Base-by-base conservation (phyloP, 441 rosid genomes). In the Mallotus japonicus region DNA sequence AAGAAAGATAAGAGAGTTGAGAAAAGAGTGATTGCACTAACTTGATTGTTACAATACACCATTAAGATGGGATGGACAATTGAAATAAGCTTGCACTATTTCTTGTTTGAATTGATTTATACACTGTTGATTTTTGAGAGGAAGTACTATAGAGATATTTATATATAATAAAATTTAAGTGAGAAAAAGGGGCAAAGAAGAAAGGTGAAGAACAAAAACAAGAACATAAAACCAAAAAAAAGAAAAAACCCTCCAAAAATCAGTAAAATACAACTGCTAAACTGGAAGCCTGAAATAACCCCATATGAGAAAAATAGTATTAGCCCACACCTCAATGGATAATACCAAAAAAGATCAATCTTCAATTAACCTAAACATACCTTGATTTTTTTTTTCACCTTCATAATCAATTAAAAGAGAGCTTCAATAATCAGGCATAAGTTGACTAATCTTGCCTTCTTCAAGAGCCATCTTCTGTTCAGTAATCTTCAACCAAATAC, bases 401-500 rank as follows among this genome's bases (percentile, higher is more conserved):
- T 28, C 55, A 8, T 69, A 32, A 22, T 19, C 19, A 75, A 61
- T 44, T 14, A 44, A 46, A 49, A 4, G 6, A 34, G 40, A 34
- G 32, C 46, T 61, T 87, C 78, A 90, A 75, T 92, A 94, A 79
- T 92, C 97, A 74, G 99, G 99, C 99, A 95, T 92, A 13, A 84
- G 82, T 40, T 90, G 96, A 74, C 84, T 86, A 64, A 87, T 87
- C 83, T 94, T 94, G 65, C 92, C 93, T 85, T 95, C 97, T 75
- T 94, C 97, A 54, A 86, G 83, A 51, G 85, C 86, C 85, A 89
- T 83, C 82, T 88, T 92, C 74, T 88, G 92, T 74, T 95, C 97
- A 6, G 93, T 88, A 19, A 88, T 74, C 86, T 87, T 92, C 81
- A 92, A 87, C 99, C 99, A 95, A 66, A 95, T 82, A 73, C 97